These are phyloP conservation scores for Fagus crenata DNA, from an alignment of 306 rosid genomes.

Conservation along the genomic window DNA sequence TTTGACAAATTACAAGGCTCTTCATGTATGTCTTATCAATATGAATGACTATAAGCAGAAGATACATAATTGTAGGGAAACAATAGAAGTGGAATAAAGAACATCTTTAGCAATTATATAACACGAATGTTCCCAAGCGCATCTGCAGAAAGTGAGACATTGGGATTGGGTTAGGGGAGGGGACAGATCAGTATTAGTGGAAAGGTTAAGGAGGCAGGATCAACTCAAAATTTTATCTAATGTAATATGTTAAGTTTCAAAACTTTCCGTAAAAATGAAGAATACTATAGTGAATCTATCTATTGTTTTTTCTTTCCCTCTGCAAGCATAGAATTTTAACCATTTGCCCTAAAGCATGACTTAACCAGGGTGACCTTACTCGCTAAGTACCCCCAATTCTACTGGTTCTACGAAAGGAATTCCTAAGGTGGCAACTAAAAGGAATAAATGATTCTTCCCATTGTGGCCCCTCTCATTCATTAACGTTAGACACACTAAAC, in stretches of 20 bases:
- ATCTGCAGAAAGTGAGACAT: slow-evolving; percentile 37
- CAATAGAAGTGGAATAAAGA: neutral
- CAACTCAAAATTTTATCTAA: slow-evolving; percentile 22
- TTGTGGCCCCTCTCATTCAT: neutral
- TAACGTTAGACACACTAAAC: neutral
- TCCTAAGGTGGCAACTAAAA: neutral
- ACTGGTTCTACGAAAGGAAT: neutral
- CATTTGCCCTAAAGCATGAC: neutral
- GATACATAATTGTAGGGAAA: slow-evolving; percentile 24
- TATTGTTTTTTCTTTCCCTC: slow-evolving; percentile 4
- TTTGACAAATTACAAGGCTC: slow-evolving; percentile 26
- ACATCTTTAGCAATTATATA: slow-evolving; percentile 16
- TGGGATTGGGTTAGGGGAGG: slow-evolving; percentile 32
- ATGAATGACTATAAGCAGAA: slow-evolving; percentile 7
- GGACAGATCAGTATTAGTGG: slow-evolving; percentile 8
- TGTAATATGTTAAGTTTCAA: slow-evolving; percentile 8
- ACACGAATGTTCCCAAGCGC: slow-evolving; percentile 17
- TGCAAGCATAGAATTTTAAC: neutral
- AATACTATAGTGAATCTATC: slow-evolving; percentile 10
- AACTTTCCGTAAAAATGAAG: slow-evolving; percentile 11
- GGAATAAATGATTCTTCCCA: neutral
- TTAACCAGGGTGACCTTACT: neutral
- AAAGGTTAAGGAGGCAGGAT: slow-evolving; percentile 25
- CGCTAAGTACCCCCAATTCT: neutral
- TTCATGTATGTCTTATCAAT: slow-evolving; percentile 10